A percentile compares a stretch with the other conserved stretches of the same genome.
phyloP scores from a whole-genome alignment of 495 filamentous ascomycete species.

The Aspergillus wentii region DNA sequence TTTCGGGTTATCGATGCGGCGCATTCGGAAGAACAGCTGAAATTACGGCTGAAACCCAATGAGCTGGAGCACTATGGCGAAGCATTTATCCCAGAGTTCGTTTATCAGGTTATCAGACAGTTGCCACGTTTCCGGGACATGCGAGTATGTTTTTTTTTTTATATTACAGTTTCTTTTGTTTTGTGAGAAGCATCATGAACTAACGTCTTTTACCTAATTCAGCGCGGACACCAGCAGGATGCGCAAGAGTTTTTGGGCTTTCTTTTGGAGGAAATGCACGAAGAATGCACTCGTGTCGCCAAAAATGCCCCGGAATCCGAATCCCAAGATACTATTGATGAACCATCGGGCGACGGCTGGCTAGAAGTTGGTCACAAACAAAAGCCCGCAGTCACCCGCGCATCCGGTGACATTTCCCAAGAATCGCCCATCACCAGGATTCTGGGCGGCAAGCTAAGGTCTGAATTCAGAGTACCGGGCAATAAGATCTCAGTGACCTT shows the following conservation, averaged over 20 bases:
- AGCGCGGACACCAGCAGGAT: constrained; percentile 96
- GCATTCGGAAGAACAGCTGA: constrained; percentile 65
- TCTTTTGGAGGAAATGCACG: constrained; percentile 85
- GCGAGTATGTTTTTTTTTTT: constrained; percentile 53
- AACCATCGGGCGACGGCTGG: constrained; percentile 59
- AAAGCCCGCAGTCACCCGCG: constrained; percentile 78
- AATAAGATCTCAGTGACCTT: constrained; percentile 85
- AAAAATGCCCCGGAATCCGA: constrained; percentile 44
- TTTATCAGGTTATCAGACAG: constrained; percentile 86
- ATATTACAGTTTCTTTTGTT: too few relatives aligned
- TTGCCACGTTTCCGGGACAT: constrained; percentile 87
- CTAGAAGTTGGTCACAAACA: constrained; percentile 92
- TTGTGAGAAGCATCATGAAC: too few relatives aligned
- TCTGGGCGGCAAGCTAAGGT: constrained; percentile 88
- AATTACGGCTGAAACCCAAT: constrained; percentile 65
- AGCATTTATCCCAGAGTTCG: constrained; percentile 87
- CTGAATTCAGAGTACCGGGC: constrained; percentile 81
- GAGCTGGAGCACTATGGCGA: constrained; percentile 91
- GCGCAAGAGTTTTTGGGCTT: constrained; percentile 97
- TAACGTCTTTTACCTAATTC: background rate
- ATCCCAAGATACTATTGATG: constrained; percentile 28
- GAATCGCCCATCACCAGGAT: constrained; percentile 89
- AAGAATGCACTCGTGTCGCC: constrained; percentile 81
- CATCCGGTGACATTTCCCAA: constrained; percentile 66
- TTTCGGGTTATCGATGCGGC: constrained; percentile 82